Evolutionary conservation across 148 eudicot species (phyloP).

Genomic region (Vaccinium macrocarpon): DNA sequence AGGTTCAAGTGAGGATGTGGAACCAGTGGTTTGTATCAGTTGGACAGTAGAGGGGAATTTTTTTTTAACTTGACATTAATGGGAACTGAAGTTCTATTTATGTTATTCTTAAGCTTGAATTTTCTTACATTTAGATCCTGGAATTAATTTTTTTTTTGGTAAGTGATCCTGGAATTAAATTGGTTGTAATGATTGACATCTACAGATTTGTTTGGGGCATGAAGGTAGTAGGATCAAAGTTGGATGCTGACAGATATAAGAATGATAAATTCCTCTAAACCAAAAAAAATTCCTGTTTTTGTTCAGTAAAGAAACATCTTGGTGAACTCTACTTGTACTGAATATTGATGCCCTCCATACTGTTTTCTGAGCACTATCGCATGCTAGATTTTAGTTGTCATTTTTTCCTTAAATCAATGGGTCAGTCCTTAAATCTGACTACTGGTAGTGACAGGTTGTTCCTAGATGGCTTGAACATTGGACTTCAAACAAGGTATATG

Average conservation of each 20-base stretch:
- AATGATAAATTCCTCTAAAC: neutral
- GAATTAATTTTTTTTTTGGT: neutral
- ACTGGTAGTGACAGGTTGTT: slow-evolving; percentile 47
- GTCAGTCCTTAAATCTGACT: neutral
- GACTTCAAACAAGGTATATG: slow-evolving; percentile 96
- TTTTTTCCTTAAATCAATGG: neutral
- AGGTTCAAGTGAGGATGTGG: neutral
- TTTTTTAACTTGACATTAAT: neutral
- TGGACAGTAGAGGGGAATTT: neutral
- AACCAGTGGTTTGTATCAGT: neutral
- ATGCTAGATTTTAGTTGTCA: neutral
- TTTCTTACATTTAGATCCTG: neutral
- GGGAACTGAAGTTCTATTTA: neutral
- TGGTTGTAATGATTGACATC: neutral
- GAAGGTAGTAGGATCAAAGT: neutral
- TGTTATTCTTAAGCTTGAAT: neutral
- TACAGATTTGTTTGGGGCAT: neutral
- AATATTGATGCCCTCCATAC: neutral
- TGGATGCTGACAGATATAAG: neutral
- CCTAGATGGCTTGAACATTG: slow-evolving; percentile 98
- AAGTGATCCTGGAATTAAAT: neutral
- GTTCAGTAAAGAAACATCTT: neutral
- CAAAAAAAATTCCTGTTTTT: neutral
- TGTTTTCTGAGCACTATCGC: neutral
- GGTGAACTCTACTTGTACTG: neutral